Evolutionary conservation across 371 early-diverging fungal species (phyloP).

Genomic region (Astathelohania contejeani): DNA sequence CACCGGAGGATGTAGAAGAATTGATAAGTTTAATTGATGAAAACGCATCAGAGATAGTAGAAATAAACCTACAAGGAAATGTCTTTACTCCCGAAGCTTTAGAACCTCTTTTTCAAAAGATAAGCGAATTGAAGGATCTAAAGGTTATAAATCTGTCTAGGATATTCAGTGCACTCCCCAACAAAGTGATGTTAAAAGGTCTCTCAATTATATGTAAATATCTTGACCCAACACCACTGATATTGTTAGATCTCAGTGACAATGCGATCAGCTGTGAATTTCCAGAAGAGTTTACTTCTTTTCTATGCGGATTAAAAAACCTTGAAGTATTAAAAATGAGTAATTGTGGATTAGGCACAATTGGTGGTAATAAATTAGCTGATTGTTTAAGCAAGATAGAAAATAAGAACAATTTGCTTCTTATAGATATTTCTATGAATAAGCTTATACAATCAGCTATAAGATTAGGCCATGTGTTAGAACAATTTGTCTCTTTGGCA

Average conservation of each 20-base stretch:
- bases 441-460: constrained; percentile 39
- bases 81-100: constrained; percentile 44
- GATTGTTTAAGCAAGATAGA: constrained; percentile 24
- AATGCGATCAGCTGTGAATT: constrained; percentile 50
- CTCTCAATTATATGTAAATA: constrained; percentile 28
- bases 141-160: constrained; percentile 30
- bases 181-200: constrained; percentile 37
- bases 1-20: constrained; percentile 27
- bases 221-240: constrained; percentile 16
- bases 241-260: constrained; percentile 45
- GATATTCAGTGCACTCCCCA: constrained; percentile 39
- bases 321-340: constrained; percentile 43
- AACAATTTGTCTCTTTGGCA: constrained; percentile 34
- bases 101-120: constrained; percentile 22
- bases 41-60: constrained; percentile 15
- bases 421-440: constrained; percentile 49
- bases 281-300: constrained; percentile 40
- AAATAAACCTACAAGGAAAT: constrained; percentile 45
- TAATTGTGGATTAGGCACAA: constrained; percentile 51
- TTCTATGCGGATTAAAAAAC: constrained; percentile 32
- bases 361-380: constrained; percentile 41
- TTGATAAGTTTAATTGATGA: constrained; percentile 24
- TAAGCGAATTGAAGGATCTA: constrained; percentile 28
- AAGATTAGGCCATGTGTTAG: constrained; percentile 36
- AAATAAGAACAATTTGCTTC: constrained; percentile 37